Evolutionary conservation across 768 basidiomycete species (phyloP).

Genomic region (Floccularia luteovirens): DNA sequence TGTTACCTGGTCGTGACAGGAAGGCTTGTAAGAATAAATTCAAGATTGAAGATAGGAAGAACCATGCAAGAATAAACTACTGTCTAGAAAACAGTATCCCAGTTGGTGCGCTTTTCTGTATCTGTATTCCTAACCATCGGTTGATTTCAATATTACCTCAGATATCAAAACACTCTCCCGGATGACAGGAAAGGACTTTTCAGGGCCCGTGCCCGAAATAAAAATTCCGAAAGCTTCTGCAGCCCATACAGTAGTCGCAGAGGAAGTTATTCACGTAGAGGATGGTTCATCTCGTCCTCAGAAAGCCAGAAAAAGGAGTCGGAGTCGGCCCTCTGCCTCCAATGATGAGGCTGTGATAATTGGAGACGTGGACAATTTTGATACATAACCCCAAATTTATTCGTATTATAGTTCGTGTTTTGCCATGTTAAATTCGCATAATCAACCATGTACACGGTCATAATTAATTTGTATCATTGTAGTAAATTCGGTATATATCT

Average conservation of each 20-base stretch:
- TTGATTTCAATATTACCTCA: slow-evolving; percentile 15
- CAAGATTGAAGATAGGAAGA: slow-evolving; percentile 81
- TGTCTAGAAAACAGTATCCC: slow-evolving; percentile 71
- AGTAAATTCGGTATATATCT: no score
- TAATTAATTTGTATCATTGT: no score
- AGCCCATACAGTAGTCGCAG: slow-evolving; percentile 10
- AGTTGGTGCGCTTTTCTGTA: slow-evolving; percentile 47
- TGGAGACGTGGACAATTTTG: slow-evolving; percentile 25
- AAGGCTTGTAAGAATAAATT: slow-evolving; percentile 93
- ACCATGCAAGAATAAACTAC: slow-evolving; percentile 66
- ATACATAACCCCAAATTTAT: slow-evolving; percentile 6
- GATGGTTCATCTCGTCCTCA: slow-evolving; percentile 8
- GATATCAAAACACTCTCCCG: slow-evolving; percentile 69
- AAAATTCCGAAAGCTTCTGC: slow-evolving; percentile 27
- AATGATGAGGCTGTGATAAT: slow-evolving; percentile 29
- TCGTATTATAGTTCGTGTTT: background rate
- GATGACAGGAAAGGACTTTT: slow-evolving; percentile 83
- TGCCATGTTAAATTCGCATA: background rate
- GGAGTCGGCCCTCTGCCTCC: slow-evolving; percentile 8
- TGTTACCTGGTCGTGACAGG: slow-evolving; percentile 78
- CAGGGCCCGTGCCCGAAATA: slow-evolving; percentile 73
- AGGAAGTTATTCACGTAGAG: slow-evolving; percentile 5
- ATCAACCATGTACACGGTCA: no score
- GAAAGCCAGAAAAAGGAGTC: slow-evolving; percentile 18
- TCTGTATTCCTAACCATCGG: background rate